phyloP scores from a whole-genome alignment of 129 eudicot species.

The Pseudognaphalium luteoalbum region DNA sequence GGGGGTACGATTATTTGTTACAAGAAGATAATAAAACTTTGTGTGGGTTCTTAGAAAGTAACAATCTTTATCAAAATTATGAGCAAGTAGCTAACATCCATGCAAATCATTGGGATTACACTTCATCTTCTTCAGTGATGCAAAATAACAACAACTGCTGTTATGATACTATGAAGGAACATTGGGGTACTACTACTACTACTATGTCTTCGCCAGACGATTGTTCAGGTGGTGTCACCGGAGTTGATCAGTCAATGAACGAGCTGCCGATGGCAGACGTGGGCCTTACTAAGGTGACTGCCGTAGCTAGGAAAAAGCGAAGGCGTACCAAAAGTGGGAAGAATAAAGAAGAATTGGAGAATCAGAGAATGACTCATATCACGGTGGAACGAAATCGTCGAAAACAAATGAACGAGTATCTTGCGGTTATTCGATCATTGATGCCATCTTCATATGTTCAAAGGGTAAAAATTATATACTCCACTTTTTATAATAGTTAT shows the following conservation, averaged over 20 bases:
- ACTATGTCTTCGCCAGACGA: conserved; percentile 26
- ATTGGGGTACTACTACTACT: conserved; percentile 4
- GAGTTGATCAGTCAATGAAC: not conserved
- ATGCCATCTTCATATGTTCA: conserved; percentile 79
- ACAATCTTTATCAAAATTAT: conserved; percentile 26
- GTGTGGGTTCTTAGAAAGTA: conserved; percentile 28
- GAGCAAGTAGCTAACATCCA: conserved; percentile 2
- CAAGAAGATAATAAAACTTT: conserved; percentile 33
- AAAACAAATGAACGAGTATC: conserved; percentile 85
- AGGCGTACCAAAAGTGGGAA: conserved; percentile 50
- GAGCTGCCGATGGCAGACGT: conserved; percentile 16
- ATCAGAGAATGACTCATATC: conserved; percentile 86
- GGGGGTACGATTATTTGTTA: conserved; percentile 24
- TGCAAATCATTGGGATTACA: conserved; percentile 26
- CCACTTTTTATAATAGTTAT: no score
- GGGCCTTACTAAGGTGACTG: conserved; percentile 15
- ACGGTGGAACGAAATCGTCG: conserved; percentile 85
- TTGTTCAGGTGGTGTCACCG: not conserved
- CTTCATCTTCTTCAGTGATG: conserved; percentile 30
- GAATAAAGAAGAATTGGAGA: conserved; percentile 75
- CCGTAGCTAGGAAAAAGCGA: conserved; percentile 42
- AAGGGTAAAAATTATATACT: conserved; percentile 43
- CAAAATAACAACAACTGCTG: conserved; percentile 5
- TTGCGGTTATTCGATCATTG: conserved; percentile 63
- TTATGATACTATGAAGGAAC: conserved; percentile 22